Conservation (phyloP, 2,329 filamentous ascomycete genomes). For the Salinomyces thailandicus region DNA sequence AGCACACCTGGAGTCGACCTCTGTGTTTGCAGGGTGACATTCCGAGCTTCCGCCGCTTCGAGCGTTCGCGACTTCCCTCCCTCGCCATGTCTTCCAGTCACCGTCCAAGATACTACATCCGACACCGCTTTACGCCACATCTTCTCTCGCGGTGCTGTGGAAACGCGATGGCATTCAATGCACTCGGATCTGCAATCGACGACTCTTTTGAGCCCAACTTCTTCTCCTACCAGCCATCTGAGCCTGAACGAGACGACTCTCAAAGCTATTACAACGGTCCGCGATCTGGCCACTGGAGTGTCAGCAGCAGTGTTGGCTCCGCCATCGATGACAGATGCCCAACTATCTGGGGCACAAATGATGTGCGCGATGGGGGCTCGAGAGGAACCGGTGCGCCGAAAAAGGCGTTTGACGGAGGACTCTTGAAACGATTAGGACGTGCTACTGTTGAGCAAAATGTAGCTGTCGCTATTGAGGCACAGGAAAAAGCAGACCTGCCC, state of each 20-base stretch:
- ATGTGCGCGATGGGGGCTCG: not conserved
- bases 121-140: too few relatives aligned
- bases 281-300: constrained; percentile 13
- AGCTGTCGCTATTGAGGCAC: not conserved
- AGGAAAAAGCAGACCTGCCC: not conserved
- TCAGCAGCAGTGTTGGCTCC: constrained; percentile 9
- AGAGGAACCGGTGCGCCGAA: not conserved
- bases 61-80: too few relatives aligned
- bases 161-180: too few relatives aligned
- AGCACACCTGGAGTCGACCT: too few relatives aligned
- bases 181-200: constrained; percentile 12
- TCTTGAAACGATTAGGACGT: constrained; percentile 6
- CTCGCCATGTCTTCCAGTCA: too few relatives aligned
- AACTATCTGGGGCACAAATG: constrained; percentile 9
- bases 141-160: too few relatives aligned
- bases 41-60: too few relatives aligned
- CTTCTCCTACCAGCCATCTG: not conserved
- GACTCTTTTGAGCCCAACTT: constrained; percentile 10
- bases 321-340: constrained; percentile 20
- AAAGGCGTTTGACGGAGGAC: constrained; percentile 2
- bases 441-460: constrained; percentile 1
- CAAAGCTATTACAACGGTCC: constrained; percentile 8
- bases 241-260: not conserved
- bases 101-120: too few relatives aligned
- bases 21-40: too few relatives aligned